phyloP scores from a whole-genome alignment of 495 filamentous ascomycete genomes.

The Amphirosellinia nigrospora region DNA sequence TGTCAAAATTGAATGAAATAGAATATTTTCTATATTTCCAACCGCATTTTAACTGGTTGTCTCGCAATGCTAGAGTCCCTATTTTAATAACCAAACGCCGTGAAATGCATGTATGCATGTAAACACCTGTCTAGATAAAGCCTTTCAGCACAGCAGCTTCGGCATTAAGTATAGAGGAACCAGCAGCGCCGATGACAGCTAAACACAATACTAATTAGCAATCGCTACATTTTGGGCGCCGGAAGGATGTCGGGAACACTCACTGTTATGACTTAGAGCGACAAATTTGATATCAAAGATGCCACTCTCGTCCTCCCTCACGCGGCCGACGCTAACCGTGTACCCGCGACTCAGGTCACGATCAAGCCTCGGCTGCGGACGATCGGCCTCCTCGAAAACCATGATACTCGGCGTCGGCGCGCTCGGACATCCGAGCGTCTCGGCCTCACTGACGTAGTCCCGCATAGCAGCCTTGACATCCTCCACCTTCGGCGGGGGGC shows the following conservation, averaged over 20 bases:
- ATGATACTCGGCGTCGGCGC: conserved; percentile 74
- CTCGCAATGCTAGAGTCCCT: neutral
- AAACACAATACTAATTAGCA: conserved; percentile 14
- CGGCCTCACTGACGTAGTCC: conserved; percentile 75
- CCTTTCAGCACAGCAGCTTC: conserved; percentile 93
- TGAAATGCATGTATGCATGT: neutral
- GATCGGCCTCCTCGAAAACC: conserved; percentile 79
- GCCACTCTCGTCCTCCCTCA: conserved; percentile 74
- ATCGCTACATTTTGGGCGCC: neutral
- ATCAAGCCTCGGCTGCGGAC: conserved; percentile 86
- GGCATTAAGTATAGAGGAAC: conserved; percentile 91
- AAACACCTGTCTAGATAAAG: conserved; percentile 59
- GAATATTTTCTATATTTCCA: neutral
- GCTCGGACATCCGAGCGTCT: conserved; percentile 75
- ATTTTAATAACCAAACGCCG: conserved; percentile 2
- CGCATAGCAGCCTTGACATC: conserved; percentile 72
- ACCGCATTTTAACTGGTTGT: neutral
- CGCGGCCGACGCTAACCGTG: conserved; percentile 79
- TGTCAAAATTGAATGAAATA: neutral
- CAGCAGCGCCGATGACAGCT: conserved; percentile 93
- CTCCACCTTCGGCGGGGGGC: conserved; percentile 61
- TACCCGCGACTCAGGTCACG: conserved; percentile 77
- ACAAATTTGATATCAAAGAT: conserved; percentile 86
- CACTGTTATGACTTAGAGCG: conserved; percentile 82
- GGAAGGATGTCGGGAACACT: conserved; percentile 37